Evolutionary conservation across 2,329 filamentous ascomycete genomes (phyloP).

Genomic region (Exophiala spinifera): DNA sequence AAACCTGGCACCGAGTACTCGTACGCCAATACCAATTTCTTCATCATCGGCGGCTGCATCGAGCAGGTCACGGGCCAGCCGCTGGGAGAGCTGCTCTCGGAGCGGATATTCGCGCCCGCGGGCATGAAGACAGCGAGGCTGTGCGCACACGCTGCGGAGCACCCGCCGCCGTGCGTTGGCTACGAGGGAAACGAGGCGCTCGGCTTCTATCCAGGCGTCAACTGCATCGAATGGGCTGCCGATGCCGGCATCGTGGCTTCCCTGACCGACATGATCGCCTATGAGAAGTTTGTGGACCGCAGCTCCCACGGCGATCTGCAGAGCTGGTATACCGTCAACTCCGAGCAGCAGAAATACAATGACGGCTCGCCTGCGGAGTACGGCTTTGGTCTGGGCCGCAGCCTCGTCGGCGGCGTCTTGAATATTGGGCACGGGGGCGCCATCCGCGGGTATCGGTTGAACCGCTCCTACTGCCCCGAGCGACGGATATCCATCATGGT

Average conservation of each 20-base stretch:
- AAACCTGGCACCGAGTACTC: constrained; percentile 43
- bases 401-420: constrained; percentile 29
- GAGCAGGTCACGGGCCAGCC: constrained; percentile 39
- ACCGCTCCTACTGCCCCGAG: constrained; percentile 36
- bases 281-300: constrained; percentile 42
- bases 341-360: constrained; percentile 32
- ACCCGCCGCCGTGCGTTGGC: constrained; percentile 42
- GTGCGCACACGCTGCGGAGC: constrained; percentile 37
- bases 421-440: constrained; percentile 43
- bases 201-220: constrained; percentile 39
- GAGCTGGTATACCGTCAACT: constrained; percentile 37
- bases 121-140: constrained; percentile 43
- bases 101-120: constrained; percentile 42
- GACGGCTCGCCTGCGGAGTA: constrained; percentile 40
- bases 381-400: constrained; percentile 37
- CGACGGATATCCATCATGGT: constrained; percentile 40
- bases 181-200: constrained; percentile 42
- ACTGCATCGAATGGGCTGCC: constrained; percentile 47
- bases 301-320: constrained; percentile 32
- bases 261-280: constrained; percentile 47
- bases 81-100: constrained; percentile 36
- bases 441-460: constrained; percentile 41
- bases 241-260: constrained; percentile 47
- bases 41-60: constrained; percentile 38
- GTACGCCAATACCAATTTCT: constrained; percentile 47